Conservation (phyloP, 2,329 filamentous ascomycete genomes). For the Fusarium citri region DNA sequence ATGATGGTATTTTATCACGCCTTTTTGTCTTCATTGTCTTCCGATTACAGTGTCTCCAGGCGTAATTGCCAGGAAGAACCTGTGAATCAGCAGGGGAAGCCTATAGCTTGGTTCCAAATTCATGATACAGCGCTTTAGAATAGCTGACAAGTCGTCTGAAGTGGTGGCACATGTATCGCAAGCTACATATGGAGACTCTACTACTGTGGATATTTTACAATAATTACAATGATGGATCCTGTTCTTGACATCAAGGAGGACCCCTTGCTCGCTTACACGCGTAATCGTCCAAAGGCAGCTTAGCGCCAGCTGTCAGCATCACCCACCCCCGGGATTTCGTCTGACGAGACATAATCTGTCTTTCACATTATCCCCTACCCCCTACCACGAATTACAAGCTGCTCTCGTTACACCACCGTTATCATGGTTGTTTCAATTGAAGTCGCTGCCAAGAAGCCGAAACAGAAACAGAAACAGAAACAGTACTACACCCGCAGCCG, state of each 20-base stretch:
- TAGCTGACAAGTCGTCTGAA: no score
- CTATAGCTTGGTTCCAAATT: not conserved
- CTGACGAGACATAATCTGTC: not conserved
- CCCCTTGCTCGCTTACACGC: not conserved
- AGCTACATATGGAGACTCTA: not conserved
- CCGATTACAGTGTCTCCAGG: not conserved
- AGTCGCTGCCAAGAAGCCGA: not conserved
- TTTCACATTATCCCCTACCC: not conserved
- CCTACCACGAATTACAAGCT: not conserved
- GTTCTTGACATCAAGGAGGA: not conserved
- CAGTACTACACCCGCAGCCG: constrained; percentile 33
- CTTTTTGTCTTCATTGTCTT: no score
- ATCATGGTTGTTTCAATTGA: not conserved
- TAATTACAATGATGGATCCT: not conserved
- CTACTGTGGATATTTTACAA: not conserved
- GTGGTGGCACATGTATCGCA: not conserved
- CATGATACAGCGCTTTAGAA: not conserved
- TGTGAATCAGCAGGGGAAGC: not conserved
- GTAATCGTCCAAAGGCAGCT: constrained; percentile 22
- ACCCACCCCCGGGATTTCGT: not conserved
- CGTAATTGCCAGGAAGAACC: not conserved
- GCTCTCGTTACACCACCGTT: no score
- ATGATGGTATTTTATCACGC: not conserved
- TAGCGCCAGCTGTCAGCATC: not conserved
- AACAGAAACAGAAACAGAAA: not conserved